Evolutionary conservation across 2,329 filamentous ascomycete genomes (phyloP).

Genomic region (Aspergillus quadricinctus): DNA sequence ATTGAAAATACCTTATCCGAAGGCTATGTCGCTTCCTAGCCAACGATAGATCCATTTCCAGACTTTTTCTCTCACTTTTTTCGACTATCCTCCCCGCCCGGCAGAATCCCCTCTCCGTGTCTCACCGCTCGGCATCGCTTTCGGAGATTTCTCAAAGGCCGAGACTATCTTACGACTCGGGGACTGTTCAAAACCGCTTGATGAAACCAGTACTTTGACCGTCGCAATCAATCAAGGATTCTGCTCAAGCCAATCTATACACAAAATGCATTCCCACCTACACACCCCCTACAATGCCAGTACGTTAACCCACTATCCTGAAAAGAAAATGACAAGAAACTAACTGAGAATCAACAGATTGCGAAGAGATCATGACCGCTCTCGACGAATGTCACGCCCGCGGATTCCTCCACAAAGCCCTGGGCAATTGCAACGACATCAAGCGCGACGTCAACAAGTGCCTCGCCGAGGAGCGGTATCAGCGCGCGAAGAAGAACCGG

Average conservation of each 20-base stretch:
- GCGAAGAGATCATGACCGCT: conserved; percentile 87
- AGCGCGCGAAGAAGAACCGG: conserved; percentile 73
- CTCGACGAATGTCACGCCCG: conserved; percentile 93
- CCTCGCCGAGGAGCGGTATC: conserved; percentile 72
- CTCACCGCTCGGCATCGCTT: conserved; percentile 23
- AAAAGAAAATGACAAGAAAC: neutral
- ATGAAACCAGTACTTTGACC: neutral
- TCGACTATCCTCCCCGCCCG: conserved; percentile 22
- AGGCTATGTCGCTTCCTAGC: neutral
- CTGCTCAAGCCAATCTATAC: conserved; percentile 6
- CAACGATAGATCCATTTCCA: conserved; percentile 7
- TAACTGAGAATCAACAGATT: conserved; percentile 56
- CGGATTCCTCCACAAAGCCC: conserved; percentile 87
- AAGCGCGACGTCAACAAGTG: conserved; percentile 84
- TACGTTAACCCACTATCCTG: conserved; percentile 41
- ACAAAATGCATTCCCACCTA: conserved; percentile 90
- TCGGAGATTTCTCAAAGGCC: conserved; percentile 7
- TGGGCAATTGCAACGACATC: conserved; percentile 83
- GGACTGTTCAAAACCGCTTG: neutral
- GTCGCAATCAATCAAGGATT: neutral
- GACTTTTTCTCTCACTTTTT: conserved; percentile 23
- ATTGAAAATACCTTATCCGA: neutral
- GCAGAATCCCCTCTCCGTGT: conserved; percentile 24
- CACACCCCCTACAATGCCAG: conserved; percentile 89
- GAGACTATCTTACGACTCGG: neutral